phyloP scores from a whole-genome alignment of 805 yeast genomes.

The Myxozyma udenii region DNA sequence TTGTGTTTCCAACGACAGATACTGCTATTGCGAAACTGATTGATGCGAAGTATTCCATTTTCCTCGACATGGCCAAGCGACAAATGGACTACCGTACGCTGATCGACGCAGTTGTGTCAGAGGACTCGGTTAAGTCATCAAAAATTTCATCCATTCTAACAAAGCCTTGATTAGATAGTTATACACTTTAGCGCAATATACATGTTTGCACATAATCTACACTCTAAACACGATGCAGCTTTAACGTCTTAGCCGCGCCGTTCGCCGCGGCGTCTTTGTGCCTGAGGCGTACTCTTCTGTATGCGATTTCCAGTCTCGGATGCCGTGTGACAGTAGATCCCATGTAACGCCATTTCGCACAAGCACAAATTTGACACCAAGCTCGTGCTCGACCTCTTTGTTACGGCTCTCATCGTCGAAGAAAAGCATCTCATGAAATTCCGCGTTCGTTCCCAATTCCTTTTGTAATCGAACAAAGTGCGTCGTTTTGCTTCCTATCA shows the following conservation, averaged over 20 bases:
- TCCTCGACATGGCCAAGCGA: conserved; percentile 79
- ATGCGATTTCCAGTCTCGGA: conserved; percentile 39
- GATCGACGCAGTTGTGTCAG: conserved; percentile 48
- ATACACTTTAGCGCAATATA: too few species aligned
- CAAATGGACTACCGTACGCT: conserved; percentile 72
- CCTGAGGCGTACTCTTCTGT: conserved; percentile 8
- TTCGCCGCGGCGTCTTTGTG: conserved; percentile 9
- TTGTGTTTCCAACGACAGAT: conserved; percentile 60
- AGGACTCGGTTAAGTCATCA: neutral
- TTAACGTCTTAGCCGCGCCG: conserved; percentile 3
- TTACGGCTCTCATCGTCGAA: conserved; percentile 82
- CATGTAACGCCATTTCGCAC: conserved; percentile 62
- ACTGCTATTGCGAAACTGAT: conserved; percentile 70
- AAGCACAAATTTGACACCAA: conserved; percentile 69
- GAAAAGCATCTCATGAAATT: conserved; percentile 52
- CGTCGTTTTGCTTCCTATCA: conserved; percentile 45
- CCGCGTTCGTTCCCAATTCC: conserved; percentile 43
- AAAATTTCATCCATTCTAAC: neutral
- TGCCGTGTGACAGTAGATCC: conserved; percentile 49
- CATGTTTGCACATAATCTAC: too few species aligned
- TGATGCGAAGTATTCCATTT: conserved; percentile 75
- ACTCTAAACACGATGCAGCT: too few species aligned
- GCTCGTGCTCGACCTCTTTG: conserved; percentile 59
- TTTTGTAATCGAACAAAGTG: conserved; percentile 54
- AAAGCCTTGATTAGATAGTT: neutral